Conservation (phyloP, 345 rosid genomes). For the Murraya koenigii region DNA sequence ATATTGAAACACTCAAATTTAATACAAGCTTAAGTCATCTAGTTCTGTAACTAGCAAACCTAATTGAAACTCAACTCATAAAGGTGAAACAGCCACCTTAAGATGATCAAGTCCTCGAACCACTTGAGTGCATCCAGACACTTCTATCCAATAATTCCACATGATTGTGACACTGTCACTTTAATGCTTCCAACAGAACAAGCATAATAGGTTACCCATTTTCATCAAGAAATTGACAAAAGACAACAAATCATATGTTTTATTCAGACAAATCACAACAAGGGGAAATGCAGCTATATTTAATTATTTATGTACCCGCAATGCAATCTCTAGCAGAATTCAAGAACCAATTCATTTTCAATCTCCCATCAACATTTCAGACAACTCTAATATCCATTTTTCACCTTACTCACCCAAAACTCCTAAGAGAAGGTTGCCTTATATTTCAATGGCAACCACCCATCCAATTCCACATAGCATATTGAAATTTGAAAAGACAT, state of each 20-base stretch:
- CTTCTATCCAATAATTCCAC: not conserved
- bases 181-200: not conserved
- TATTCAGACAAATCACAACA: not conserved
- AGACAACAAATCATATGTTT: not conserved
- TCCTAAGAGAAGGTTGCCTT: not conserved
- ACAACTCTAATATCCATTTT: not conserved
- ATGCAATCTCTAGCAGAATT: not conserved
- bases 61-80: conserved; percentile 1
- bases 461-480: not conserved
- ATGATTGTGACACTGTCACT: not conserved
- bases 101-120: conserved; percentile 2
- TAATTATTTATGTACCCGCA: not conserved
- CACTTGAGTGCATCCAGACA: not conserved
- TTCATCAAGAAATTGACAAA: not conserved
- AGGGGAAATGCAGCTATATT: not conserved
- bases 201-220: not conserved
- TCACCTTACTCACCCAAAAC: not conserved
- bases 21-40: not conserved
- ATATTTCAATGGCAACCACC: not conserved
- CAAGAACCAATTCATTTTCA: not conserved
- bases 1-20: not conserved
- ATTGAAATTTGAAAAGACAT: not conserved
- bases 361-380: not conserved
- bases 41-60: not conserved
- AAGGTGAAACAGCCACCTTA: not conserved